Evolutionary conservation across 345 rosid species (phyloP), one percentile per base, ranked within the genome.

Genomic region (Iberis pinnata): DNA sequence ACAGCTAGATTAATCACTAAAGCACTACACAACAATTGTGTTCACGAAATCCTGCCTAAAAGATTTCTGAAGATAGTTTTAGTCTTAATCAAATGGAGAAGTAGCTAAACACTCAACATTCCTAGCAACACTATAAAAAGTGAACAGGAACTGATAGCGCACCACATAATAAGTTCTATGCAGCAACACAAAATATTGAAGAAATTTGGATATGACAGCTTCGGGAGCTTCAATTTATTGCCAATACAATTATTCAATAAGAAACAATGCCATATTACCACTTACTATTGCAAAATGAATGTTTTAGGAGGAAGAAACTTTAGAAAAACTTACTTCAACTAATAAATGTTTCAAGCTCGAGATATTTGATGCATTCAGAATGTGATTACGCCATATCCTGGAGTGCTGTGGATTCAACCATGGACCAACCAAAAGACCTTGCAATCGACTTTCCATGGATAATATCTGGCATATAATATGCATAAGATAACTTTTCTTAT

Each of bases 341-440:
- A 92, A 70, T 45, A 55, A 76, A 61, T 51, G 73, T 70, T 82
- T 88, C 62, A 72, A 62, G 43, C 83, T 69, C 16, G 63, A 70
- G 67, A 88, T 20, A 60, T 73, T 76, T 53, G 84, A 67, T 59
- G 85, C 78, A 62, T 73, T 76, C 10, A 76, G 67, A 55, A 76
- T 59, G 58, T 69, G 74, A 74, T 72, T 73, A 56, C 69, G 86
- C 95, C 96, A 92, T 22, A 70, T 63, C 63, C 58, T 72, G 58
- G 75, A 63, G 70, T 82, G 74, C 12, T 77, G 79, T 19, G 80
- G 82, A 77, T 78, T 78, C 69, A 79, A 60, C 98, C 95, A 92
- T 63, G 98, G 95, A 70, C 98, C 98, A 36, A 66, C 59, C 40
- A 92, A 63, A 53, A 92, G 89, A 56, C 98, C 98, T 60, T 27